Base-by-base conservation (phyloP, 768 basidiomycete genomes). In the Termitomyces titanicus region DNA sequence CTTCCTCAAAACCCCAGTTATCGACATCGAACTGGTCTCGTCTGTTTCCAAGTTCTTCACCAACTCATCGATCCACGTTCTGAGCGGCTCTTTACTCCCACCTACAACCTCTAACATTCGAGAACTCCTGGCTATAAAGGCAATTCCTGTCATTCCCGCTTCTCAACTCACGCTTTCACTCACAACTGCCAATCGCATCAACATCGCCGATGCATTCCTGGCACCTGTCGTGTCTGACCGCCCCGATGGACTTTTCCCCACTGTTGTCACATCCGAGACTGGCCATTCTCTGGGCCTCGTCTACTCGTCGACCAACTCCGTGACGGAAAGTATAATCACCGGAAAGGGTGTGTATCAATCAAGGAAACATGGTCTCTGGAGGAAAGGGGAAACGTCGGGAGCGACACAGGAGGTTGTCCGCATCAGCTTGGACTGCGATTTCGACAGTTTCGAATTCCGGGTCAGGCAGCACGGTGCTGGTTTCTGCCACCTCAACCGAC, bases 291-390 rank as follows among this genome's bases (percentile, higher is more conserved):
- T 98, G 15, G 97, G 97, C 17, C 82, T 99, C 53, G 97, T 98
- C 34, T 99, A 99, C 74, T 98, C 97, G 11, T 98, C 96, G 20
- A 63, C 70, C 49, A 86, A 89, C 62, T 96, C 94, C 5, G 79
- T 98, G 63, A 81, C 79, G 47, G 92, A 95, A 68, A 89, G 90
- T 62, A 93, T 99, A 68, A 57, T 84, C 35, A 87, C 93, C 2
- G 93, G 94, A 25, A 88, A 86, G 66, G 97, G 97, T 15, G 88
- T 96, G 12, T 99, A 99, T 68, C 94, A 98, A 67, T 98, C 95
- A 18, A 85, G 97, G 57, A 94, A 92, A 67, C 92, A 96, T 64
- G 95, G 95, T 15, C 74, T 98, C 31, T 99, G 97, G 97, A 78
- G 89, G 48, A 99, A 99, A 68, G 97, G 97, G 15, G 95, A 93